Evolutionary conservation across 495 filamentous ascomycete species (phyloP).

Genomic region (Rostrohypoxylon terebratum): DNA sequence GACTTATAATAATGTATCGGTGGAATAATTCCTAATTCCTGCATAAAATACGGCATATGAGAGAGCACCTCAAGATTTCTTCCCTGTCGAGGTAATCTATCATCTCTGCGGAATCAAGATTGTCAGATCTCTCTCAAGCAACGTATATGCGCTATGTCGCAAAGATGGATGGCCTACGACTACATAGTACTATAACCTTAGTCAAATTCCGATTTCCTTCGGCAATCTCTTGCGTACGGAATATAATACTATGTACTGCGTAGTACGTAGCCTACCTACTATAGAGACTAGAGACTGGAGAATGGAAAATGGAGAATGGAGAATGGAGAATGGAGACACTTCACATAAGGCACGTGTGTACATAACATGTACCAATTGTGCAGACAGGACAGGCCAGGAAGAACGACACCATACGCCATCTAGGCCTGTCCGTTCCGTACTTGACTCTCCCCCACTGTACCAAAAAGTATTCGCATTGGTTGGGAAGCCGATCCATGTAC

Average conservation of each 20-base stretch:
- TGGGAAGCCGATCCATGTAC: constrained; percentile 44
- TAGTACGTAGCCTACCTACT: background rate
- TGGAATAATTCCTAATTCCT: constrained; percentile 3
- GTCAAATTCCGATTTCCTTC: constrained; percentile 30
- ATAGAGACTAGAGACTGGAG: background rate
- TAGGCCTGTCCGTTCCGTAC: constrained; percentile 30
- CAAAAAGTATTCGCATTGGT: constrained; percentile 38
- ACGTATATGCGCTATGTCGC: constrained; percentile 13
- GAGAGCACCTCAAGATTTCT: background rate
- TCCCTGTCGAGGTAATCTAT: constrained; percentile 14
- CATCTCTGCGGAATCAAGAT: constrained; percentile 1
- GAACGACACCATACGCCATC: constrained; percentile 19
- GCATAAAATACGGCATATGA: constrained; percentile 15
- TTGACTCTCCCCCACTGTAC: constrained; percentile 39
- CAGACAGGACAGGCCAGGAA: background rate
- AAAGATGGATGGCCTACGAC: constrained; percentile 19
- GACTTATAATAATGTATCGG: constrained; percentile 8
- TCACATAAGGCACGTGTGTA: constrained; percentile 18
- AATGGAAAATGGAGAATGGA: background rate
- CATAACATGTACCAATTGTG: constrained; percentile 20
- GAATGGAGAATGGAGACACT: background rate
- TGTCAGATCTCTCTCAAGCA: constrained; percentile 13
- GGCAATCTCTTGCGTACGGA: constrained; percentile 34
- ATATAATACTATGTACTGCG: background rate
- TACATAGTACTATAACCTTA: too few relatives aligned